These are phyloP conservation scores for Colletotrichum cereale DNA, from an alignment of 2,329 filamentous ascomycete species.

Conservation along the genomic window DNA sequence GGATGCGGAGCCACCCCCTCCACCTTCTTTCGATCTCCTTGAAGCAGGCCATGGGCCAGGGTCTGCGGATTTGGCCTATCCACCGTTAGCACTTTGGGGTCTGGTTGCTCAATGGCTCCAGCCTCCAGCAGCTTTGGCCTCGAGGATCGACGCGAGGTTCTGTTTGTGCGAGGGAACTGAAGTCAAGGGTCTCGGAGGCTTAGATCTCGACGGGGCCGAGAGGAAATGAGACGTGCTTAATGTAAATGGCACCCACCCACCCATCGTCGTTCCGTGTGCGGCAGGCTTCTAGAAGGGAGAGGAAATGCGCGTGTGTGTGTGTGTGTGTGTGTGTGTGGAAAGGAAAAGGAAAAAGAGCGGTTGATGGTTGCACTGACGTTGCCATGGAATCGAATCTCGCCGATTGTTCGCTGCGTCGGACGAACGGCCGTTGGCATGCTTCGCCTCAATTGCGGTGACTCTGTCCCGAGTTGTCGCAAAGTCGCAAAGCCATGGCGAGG, in stretches of 20 bases:
- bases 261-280: slow-evolving; percentile 15
- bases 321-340: slow-evolving; percentile 1
- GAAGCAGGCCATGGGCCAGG: slow-evolving; percentile 28
- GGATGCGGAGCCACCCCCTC: slow-evolving; percentile 23
- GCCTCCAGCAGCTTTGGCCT: background rate
- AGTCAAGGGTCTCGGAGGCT: slow-evolving; percentile 14
- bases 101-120: background rate
- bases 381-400: slow-evolving; percentile 35
- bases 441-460: background rate
- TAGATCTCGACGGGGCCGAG: slow-evolving; percentile 8
- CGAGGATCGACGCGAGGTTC: slow-evolving; percentile 36
- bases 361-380: slow-evolving; percentile 14
- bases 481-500: background rate
- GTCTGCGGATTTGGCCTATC: background rate
- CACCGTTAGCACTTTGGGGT: background rate
- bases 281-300: slow-evolving; percentile 33
- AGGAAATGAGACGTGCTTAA: slow-evolving; percentile 26
- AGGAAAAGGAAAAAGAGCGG: background rate
- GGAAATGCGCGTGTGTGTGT: no score
- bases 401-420: slow-evolving; percentile 32
- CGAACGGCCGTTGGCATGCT: slow-evolving; percentile 12
- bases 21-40: slow-evolving; percentile 15
- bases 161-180: background rate
- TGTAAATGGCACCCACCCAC: background rate
- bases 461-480: background rate